phyloP scores from a whole-genome alignment of 257 asterid species.

The Euphrasia confusa region DNA sequence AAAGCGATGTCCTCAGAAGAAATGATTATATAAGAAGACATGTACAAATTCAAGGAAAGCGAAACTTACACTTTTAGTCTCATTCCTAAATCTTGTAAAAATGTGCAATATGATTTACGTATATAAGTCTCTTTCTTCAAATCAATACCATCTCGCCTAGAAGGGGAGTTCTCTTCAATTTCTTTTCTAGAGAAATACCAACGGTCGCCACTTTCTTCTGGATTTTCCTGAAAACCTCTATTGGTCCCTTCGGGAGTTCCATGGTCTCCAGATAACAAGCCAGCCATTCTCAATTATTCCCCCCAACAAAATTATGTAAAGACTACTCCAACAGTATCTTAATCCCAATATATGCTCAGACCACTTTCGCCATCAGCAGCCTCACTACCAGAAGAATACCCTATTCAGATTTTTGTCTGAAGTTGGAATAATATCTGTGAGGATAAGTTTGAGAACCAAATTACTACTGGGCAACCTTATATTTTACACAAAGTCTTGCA shows the following conservation, averaged over 20 bases:
- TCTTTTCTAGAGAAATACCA: constrained; percentile 86
- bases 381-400: too few species aligned
- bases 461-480: too few species aligned
- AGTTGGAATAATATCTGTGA: too few species aligned
- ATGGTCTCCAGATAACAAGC: constrained; percentile 53
- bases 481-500: too few species aligned
- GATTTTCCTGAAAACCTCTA: constrained; percentile 49
- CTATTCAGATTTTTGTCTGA: too few species aligned
- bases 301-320: constrained; percentile 22
- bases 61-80: constrained; percentile 83
- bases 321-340: too few species aligned
- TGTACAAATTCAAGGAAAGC: not conserved
- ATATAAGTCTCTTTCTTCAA: constrained; percentile 79
- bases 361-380: too few species aligned
- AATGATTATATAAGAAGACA: not conserved
- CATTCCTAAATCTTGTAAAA: constrained; percentile 88
- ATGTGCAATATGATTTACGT: constrained; percentile 79
- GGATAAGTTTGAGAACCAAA: too few species aligned
- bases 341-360: too few species aligned
- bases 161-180: constrained; percentile 86
- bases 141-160: constrained; percentile 74
- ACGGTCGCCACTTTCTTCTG: constrained; percentile 60
- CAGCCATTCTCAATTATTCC: constrained; percentile 53
- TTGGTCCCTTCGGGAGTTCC: constrained; percentile 54
- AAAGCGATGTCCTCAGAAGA: constrained; percentile 1